Conservation (phyloP, 306 rosid genomes). For the Arachis stenosperma region DNA sequence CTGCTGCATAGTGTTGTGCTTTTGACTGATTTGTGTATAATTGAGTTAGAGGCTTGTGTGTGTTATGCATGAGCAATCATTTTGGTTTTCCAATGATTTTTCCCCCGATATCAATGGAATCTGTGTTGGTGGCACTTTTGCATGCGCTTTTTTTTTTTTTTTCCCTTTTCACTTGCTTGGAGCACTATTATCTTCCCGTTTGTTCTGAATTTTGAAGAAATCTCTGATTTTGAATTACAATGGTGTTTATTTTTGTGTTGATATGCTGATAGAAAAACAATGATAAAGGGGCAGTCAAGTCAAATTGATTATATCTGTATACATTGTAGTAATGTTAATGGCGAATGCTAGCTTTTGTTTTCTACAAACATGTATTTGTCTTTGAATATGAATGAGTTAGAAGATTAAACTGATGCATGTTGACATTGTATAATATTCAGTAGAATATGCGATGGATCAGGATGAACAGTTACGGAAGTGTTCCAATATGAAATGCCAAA, state of each 20-base stretch:
- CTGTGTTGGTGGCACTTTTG: not conserved
- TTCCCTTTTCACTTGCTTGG: not conserved
- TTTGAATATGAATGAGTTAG: constrained; percentile 13
- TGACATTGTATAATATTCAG: constrained; percentile 52
- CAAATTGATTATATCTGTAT: not conserved
- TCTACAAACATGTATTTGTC: not conserved
- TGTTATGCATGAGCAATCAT: not conserved
- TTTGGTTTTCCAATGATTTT: not conserved
- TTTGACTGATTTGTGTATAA: constrained; percentile 5
- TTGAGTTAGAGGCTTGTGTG: not conserved
- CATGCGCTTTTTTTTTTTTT: not conserved
- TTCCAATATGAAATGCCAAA: constrained; percentile 68
- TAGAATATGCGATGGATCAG: constrained; percentile 62
- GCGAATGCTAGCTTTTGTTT: constrained; percentile 5
- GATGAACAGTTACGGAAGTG: constrained; percentile 60
- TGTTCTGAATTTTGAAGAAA: constrained; percentile 20
- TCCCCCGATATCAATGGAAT: not conserved
- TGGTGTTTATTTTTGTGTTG: not conserved
- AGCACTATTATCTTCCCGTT: not conserved
- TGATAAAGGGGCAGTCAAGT: constrained; percentile 14
- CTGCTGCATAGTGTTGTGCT: not conserved
- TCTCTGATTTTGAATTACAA: not conserved
- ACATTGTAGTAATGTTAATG: constrained; percentile 8
- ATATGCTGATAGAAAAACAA: not conserved
- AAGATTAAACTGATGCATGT: constrained; percentile 38